Conservation (phyloP, 495 filamentous ascomycete genomes). For the Neurospora sp. region DNA sequence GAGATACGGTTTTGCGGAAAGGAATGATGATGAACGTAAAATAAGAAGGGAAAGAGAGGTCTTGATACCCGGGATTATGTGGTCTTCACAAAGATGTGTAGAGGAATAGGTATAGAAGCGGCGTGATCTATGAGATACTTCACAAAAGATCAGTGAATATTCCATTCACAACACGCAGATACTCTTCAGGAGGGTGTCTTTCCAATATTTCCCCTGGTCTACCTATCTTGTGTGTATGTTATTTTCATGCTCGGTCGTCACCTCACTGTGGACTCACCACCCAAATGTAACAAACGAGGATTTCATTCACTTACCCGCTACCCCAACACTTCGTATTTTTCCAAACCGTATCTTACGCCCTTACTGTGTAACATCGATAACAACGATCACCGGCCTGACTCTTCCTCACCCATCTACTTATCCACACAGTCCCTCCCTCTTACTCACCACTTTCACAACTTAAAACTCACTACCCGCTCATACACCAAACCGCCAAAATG, state of each 20-base stretch:
- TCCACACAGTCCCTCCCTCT: not conserved
- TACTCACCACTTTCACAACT: not conserved
- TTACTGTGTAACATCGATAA: not conserved
- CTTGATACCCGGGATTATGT: not conserved
- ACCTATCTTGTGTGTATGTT: not conserved
- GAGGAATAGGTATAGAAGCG: not conserved
- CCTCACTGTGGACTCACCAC: not conserved
- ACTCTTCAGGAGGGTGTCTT: not conserved
- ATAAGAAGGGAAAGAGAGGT: not conserved
- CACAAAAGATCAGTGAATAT: not conserved
- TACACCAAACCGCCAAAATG: conserved; percentile 3
- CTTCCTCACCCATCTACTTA: not conserved
- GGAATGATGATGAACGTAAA: not conserved
- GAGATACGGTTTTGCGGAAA: not conserved
- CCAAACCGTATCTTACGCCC: not conserved
- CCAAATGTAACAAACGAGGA: not conserved
- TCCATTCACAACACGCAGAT: not conserved
- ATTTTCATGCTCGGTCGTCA: not conserved
- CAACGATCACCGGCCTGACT: not conserved
- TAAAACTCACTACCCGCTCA: conserved; percentile 3
- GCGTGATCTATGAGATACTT: not conserved
- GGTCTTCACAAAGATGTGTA: not conserved
- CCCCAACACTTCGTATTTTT: not conserved
- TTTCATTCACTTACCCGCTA: not conserved
- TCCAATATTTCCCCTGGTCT: not conserved